Evolutionary conservation across 2,329 filamentous ascomycete genomes (phyloP), one percentile per base, ranked within the genome.

Genomic region (Dactylellina parvicollis): DNA sequence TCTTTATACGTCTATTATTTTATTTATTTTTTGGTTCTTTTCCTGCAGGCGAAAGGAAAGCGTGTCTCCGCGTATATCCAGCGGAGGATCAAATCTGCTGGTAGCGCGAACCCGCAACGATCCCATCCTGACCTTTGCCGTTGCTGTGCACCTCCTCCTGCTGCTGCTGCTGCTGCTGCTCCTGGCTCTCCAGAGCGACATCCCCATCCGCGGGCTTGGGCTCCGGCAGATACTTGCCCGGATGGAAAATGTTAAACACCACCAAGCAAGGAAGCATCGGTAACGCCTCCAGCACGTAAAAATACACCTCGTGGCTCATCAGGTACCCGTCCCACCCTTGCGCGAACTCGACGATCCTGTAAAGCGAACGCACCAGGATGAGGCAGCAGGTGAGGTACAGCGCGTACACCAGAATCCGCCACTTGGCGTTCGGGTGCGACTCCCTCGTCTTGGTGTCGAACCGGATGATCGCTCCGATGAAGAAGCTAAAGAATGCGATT

Each of bases 271-370:
- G 77, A 2, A 83, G 71, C 79, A 85, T 84, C 0, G 84, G 84
- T 4, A 84, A 69, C 0, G 82, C 81, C 70, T 86, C 85, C 12
- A 86, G 83, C 1, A 82, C 80, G 80, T 84, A 86, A 64, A 86
- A 83, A 26, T 83, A 82, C 82, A 85, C 86, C 74, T 86, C 84
- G 20, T 84, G 82, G 2, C 77, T 80, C 75, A 85, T 84, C 0
- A 83, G 79, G 75, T 86, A 86, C 14, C 82, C 81, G 4, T 84
- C 78, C n/a, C 83, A 83, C 0, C 84, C 85, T 34, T 85, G 80
- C 0, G 83, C 82, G 70, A 86, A 86, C 75, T 86, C 84, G 50
- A 84, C 80, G 2, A 84, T 82, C n/a, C 84, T 82, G 71, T 84
- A 86, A 26, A 85, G 80, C n/a, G 83, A 85, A 12, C 84, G 83